These are phyloP conservation scores for Candida ovalis DNA, from an alignment of 805 yeast species.

Conservation along the genomic window DNA sequence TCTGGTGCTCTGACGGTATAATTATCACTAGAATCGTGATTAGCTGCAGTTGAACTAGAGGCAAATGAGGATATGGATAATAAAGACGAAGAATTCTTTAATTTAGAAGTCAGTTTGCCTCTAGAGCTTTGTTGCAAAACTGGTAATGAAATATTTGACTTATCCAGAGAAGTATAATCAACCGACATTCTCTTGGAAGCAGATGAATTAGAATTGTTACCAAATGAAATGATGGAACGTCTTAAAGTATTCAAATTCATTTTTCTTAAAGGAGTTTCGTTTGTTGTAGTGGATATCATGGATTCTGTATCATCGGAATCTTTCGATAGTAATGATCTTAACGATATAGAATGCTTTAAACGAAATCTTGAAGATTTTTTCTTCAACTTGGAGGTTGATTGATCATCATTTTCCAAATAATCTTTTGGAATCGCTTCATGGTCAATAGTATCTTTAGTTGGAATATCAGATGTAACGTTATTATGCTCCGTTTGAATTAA, in stretches of 20 bases:
- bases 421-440: neutral
- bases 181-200: slow-evolving; percentile 14
- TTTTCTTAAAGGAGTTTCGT: slow-evolving; percentile 7
- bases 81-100: slow-evolving; percentile 48
- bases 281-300: slow-evolving; percentile 5
- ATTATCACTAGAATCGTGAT: slow-evolving; percentile 5
- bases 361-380: slow-evolving; percentile 22
- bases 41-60: slow-evolving; percentile 11
- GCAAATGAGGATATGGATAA: slow-evolving; percentile 36
- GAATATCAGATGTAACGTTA: too few species aligned
- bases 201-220: neutral
- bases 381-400: slow-evolving; percentile 9
- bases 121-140: slow-evolving; percentile 53
- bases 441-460: neutral
- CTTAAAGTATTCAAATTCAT: slow-evolving; percentile 12
- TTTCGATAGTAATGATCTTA: slow-evolving; percentile 23
- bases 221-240: slow-evolving; percentile 11
- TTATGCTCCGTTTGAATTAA: neutral
- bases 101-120: slow-evolving; percentile 49
- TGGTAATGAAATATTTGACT: slow-evolving; percentile 53
- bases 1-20: slow-evolving; percentile 33
- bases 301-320: slow-evolving; percentile 15
- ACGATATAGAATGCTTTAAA: slow-evolving; percentile 29
- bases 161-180: slow-evolving; percentile 31
- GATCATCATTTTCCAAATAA: neutral